Base-by-base conservation (phyloP, 225 moss, liverwort and hornwort species). In the Pseudoscleropodium purum region DNA sequence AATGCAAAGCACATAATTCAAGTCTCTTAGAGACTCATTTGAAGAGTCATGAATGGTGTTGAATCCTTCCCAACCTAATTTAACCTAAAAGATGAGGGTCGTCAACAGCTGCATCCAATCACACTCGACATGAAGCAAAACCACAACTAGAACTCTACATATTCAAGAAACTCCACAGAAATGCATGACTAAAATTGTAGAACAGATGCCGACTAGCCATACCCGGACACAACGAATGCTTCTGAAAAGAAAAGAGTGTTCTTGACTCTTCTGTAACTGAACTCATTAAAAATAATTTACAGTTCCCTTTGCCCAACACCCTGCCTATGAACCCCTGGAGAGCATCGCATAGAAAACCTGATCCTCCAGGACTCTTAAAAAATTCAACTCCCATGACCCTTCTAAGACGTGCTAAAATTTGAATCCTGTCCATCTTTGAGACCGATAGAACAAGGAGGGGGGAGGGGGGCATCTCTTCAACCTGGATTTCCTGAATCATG, bases 271-370 rank as follows among this genome's bases (percentile, higher is more conserved):
- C 15, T 74, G 73, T 83, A 85, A 66, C 75, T 69, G 18, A 80
- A 62, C 80, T 91, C 91, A 81, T 56, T 69, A 24, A 52, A 27
- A 84, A 84, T 90, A 91, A 76, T 90, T 56, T 91, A 91, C 93
- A 93, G 80, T 66, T 91, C 30, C 86, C 83, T 86, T 79, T 65
- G 82, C 47, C 79, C 86, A 78, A 74, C 60, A 23, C 26, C 65
- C 65, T 30, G 68, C 47, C 76, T n/a, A 54, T 6, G 26, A 60
- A 52, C 8, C 31, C 73, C 57, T 79, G 15, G 18, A 88, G 86
- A 88, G 64, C 21, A 63, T 67, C 26, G 34, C 57, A 70, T 24
- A 26, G 57, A 61, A 83, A 88, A 66, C 81, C 51, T 63, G 74
- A 65, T 54, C 65, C 87, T 87, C 29, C 37, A 85, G 37, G 43